Base-by-base conservation (phyloP, 176 grass and related monocot genomes). In the Saccharum spontaneum region DNA sequence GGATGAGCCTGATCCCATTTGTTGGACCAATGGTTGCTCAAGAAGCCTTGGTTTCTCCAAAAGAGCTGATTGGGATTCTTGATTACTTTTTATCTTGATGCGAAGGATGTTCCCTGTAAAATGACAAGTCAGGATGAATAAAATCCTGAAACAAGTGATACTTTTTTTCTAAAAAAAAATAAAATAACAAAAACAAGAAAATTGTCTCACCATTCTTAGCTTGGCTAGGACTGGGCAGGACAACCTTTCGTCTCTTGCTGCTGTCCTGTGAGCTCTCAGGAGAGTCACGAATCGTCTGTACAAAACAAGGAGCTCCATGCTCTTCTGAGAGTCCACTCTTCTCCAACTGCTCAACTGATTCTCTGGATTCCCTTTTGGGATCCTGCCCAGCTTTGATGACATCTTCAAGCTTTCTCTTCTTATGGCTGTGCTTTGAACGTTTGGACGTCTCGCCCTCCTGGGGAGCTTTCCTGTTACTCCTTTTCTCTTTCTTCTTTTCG, bases 211-310 rank as follows among this genome's bases (percentile, higher is more conserved):
- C 89, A 30, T 80, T 90, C 81, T 87, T 90, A 80, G 57, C 45
- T 64, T 84, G 85, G 64, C 50, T 84, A 8, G 90, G 85, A 74
- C 90, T 90, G n/a, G 87, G 24, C 11, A 87, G 73, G 8, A 64
- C 52, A 69, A 65, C 74, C 75, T 79, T 89, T 57, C 84, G 66
- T 82, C 87, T 90, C 86, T 95, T 95, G 37, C 87, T 90, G 70
- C 90, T 95, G 48, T 92, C 93, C 67, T 95, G 93, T 18, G 93
- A 95, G 44, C 93, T 91, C 66, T 91, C 79, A 68, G 90, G 90
- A 30, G 93, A 95, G 30, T 61, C 69, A 14, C 33, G 83, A 1
- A 80, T 31, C 1, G 65, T 77, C 18, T 73, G 86, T 26, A 44
- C 16, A 18, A 84, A 90, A 69, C 49, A 84, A 67, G 93, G 82